These are phyloP conservation scores for Hypericum androsaemum DNA, from an alignment of 345 rosid species.

Conservation along the genomic window DNA sequence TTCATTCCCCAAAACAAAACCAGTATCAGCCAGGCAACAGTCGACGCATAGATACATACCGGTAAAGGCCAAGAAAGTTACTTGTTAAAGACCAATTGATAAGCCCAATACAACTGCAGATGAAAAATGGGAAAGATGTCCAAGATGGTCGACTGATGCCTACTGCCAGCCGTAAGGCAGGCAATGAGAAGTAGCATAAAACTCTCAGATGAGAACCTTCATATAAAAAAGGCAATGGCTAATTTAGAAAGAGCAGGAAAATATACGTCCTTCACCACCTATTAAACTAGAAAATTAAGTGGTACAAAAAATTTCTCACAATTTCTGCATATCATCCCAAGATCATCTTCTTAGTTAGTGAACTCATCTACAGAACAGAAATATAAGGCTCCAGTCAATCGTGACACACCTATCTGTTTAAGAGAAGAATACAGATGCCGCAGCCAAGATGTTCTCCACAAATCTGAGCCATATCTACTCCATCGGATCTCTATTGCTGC, in stretches of 20 bases:
- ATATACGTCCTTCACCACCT: too few species aligned
- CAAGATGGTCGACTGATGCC: slow-evolving; percentile 53
- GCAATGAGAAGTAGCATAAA: slow-evolving; percentile 37
- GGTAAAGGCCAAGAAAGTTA: slow-evolving; percentile 41
- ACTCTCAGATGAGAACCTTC: slow-evolving; percentile 44
- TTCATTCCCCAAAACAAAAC: slow-evolving; percentile 4
- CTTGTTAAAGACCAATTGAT: slow-evolving; percentile 48
- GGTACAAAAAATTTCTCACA: too few species aligned
- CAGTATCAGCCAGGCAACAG: not conserved
- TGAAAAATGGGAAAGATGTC: slow-evolving; percentile 47
- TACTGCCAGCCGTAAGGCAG: slow-evolving; percentile 34
- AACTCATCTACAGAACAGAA: not conserved
- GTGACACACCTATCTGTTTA: slow-evolving; percentile 30
- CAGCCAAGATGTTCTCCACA: slow-evolving; percentile 14
- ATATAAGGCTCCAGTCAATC: not conserved
- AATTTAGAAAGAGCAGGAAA: slow-evolving; percentile 14
- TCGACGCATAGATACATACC: slow-evolving; percentile 23
- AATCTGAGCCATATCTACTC: slow-evolving; percentile 16
- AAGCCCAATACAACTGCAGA: slow-evolving; percentile 41
- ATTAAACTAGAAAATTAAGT: too few species aligned
- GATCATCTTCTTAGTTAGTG: too few species aligned
- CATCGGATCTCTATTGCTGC: slow-evolving; percentile 22
- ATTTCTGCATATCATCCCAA: too few species aligned
- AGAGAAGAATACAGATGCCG: slow-evolving; percentile 21
- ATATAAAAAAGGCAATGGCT: too few species aligned